phyloP scores from a whole-genome alignment of 2,329 filamentous ascomycete species.

The Aspergillus sp. region DNA sequence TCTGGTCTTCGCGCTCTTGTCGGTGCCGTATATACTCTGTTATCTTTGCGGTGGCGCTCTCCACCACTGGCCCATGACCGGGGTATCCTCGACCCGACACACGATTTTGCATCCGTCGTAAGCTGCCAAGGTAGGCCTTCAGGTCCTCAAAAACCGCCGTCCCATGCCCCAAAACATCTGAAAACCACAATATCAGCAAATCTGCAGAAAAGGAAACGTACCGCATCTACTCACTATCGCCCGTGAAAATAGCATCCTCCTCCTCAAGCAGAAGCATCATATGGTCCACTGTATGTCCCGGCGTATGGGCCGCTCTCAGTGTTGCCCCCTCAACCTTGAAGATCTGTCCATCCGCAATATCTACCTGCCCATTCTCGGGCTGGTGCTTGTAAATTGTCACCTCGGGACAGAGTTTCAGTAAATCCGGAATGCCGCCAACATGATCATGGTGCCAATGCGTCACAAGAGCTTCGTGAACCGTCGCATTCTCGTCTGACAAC shows the following conservation, averaged over 20 bases:
- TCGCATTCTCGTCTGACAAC: conserved; percentile 66
- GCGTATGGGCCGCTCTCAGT: conserved; percentile 65
- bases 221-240: conserved; percentile 58
- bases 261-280: conserved; percentile 75
- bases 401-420: conserved; percentile 63
- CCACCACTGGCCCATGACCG: conserved; percentile 78
- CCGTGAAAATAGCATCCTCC: conserved; percentile 81
- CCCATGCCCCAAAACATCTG: conserved; percentile 77
- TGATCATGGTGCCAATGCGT: conserved; percentile 96
- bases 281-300: conserved; percentile 81
- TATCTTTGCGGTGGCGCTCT: conserved; percentile 70
- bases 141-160: conserved; percentile 84
- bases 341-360: conserved; percentile 57
- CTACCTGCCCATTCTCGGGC: conserved; percentile 51
- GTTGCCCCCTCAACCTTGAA: conserved; percentile 58
- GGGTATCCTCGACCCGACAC: conserved; percentile 71
- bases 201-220: background rate
- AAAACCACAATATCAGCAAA: conserved; percentile 2
- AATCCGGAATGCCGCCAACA: conserved; percentile 69
- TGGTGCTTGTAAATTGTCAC: conserved; percentile 67
- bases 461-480: conserved; percentile 68
- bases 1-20: conserved; percentile 74
- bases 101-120: conserved; percentile 67
- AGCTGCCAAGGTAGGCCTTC: conserved; percentile 63
- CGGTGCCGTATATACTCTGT: conserved; percentile 81